phyloP scores from a whole-genome alignment of 2,329 filamentous ascomycete genomes.

The Huntiella decipiens region DNA sequence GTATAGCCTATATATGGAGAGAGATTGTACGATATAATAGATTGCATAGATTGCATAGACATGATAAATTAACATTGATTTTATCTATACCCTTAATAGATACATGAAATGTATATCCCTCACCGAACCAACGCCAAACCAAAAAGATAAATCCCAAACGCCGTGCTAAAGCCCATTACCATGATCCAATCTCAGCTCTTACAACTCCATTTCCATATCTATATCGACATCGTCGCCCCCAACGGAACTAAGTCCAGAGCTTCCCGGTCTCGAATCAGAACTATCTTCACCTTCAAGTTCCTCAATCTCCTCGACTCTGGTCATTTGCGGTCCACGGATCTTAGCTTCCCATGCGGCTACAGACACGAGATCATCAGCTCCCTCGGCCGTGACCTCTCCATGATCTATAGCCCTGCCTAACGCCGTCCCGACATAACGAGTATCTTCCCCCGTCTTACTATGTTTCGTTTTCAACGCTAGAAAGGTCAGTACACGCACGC shows the following conservation, averaged over 20 bases:
- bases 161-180: constrained; percentile 21
- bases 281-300: not conserved
- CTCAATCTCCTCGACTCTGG: not conserved
- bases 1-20: no score
- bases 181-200: not conserved
- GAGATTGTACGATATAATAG: no score
- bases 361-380: constrained; percentile 38
- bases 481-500: no score
- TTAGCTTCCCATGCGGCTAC: constrained; percentile 45
- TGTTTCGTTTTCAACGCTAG: constrained; percentile 77
- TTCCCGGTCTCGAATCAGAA: constrained; percentile 26
- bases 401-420: constrained; percentile 57
- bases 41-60: no score
- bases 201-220: constrained; percentile 20
- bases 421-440: constrained; percentile 67
- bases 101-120: no score
- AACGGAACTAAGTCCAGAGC: constrained; percentile 38
- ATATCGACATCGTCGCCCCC: constrained; percentile 27
- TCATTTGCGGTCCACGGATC: constrained; percentile 16
- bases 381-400: constrained; percentile 53
- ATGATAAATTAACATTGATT: no score
- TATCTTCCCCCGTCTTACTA: constrained; percentile 72
- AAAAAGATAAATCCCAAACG: constrained; percentile 21
- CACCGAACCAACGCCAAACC: not conserved
- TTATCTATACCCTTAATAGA: no score